A percentile compares a stretch with the other conserved stretches of the same genome.
Evolutionary conservation across 768 basidiomycete species (phyloP).

Genomic region (Tremella fuciformis): DNA sequence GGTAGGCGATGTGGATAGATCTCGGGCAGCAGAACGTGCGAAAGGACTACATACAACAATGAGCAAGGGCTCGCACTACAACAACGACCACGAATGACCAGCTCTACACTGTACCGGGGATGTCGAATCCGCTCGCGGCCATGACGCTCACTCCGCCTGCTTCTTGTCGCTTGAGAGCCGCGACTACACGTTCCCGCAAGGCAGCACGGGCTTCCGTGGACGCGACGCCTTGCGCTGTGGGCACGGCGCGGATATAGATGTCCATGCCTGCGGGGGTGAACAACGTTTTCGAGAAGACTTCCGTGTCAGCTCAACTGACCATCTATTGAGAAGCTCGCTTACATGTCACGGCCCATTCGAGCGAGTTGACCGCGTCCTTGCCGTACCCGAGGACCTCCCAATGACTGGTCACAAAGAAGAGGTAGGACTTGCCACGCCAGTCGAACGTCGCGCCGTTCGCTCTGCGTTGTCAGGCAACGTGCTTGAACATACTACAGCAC

Average conservation of each 20-base stretch:
- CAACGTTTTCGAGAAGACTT: constrained; percentile 55
- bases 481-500: background rate
- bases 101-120: constrained; percentile 26
- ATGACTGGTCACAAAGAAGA: constrained; percentile 52
- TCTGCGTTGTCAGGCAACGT: background rate
- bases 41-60: too few relatives aligned
- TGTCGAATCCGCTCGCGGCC: constrained; percentile 40
- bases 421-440: constrained; percentile 54
- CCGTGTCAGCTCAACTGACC: constrained; percentile 8
- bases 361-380: constrained; percentile 31
- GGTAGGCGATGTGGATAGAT: too few relatives aligned
- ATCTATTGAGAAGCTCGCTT: constrained; percentile 9
- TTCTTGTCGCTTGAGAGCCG: constrained; percentile 11
- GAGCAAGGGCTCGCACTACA: too few relatives aligned
- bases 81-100: too few relatives aligned
- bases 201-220: constrained; percentile 10
- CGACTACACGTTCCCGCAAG: constrained; percentile 26
- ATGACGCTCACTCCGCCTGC: constrained; percentile 26
- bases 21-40: too few relatives aligned
- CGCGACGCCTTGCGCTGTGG: background rate
- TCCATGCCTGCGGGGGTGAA: constrained; percentile 57
- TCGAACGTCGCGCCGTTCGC: constrained; percentile 50
- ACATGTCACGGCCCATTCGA: constrained; percentile 52
- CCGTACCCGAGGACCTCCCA: constrained; percentile 56
- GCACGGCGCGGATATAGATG: constrained; percentile 50